phyloP scores from a whole-genome alignment of 2,329 filamentous ascomycete species.

The Calonectria ilicicola region DNA sequence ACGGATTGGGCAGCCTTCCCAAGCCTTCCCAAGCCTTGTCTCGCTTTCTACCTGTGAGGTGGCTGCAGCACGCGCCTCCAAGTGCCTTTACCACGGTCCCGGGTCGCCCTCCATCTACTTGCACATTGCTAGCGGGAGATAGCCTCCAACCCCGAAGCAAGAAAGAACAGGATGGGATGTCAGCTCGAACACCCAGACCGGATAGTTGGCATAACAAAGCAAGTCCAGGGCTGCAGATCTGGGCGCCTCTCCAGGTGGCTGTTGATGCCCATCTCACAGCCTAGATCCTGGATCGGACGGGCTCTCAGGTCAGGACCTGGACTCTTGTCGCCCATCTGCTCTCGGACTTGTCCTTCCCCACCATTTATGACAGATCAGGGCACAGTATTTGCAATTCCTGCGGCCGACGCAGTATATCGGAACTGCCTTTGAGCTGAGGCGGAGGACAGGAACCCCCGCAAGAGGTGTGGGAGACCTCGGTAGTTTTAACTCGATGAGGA shows the following conservation, averaged over 20 bases:
- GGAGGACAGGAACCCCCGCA: conserved; percentile 23
- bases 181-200: conserved; percentile 14
- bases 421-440: conserved; percentile 12
- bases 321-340: conserved; percentile 33
- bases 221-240: conserved; percentile 24
- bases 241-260: conserved; percentile 10
- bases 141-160: conserved; percentile 11
- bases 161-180: conserved; percentile 15
- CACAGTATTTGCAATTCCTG: conserved; percentile 19
- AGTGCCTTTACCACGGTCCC: conserved; percentile 33
- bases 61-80: conserved; percentile 31
- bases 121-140: conserved; percentile 15
- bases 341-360: conserved; percentile 29
- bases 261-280: conserved; percentile 33
- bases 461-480: conserved; percentile 13
- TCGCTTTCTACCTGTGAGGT: conserved; percentile 24
- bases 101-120: conserved; percentile 32
- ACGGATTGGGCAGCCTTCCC: conserved; percentile 15
- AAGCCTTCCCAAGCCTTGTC: conserved; percentile 19
- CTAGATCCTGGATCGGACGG: conserved; percentile 34
- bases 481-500: conserved; percentile 30
- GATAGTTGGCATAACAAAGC: conserved; percentile 16
- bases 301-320: conserved; percentile 25
- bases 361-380: conserved; percentile 35
- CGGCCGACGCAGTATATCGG: conserved; percentile 14